Evolutionary conservation across 768 basidiomycete genomes (phyloP).

Genomic region (Xanthoconium stramineum): DNA sequence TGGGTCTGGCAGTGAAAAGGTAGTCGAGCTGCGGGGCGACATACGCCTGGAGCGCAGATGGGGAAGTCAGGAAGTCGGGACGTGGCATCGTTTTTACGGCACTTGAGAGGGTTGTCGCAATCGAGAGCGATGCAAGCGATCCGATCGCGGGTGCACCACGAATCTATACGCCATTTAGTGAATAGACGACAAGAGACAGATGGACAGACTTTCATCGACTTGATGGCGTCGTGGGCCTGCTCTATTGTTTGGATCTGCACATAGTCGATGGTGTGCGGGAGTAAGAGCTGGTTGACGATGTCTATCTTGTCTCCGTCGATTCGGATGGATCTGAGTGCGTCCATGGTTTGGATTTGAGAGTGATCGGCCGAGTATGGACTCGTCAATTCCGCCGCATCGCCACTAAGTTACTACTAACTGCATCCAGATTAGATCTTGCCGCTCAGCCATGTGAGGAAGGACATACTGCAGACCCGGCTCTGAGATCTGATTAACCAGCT

Average conservation of each 20-base stretch:
- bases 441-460: too few relatives aligned
- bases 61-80: conserved; percentile 56
- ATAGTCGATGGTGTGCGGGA: conserved; percentile 74
- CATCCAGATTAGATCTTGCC: too few relatives aligned
- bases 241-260: conserved; percentile 67
- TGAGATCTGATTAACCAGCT: too few relatives aligned
- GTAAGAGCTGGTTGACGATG: conserved; percentile 86
- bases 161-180: conserved; percentile 41
- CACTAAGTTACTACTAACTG: neutral
- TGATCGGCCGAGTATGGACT: neutral
- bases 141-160: conserved; percentile 96
- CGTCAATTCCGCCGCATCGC: neutral
- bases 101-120: conserved; percentile 61
- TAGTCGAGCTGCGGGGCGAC: conserved; percentile 61
- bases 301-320: conserved; percentile 55
- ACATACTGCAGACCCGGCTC: too few relatives aligned
- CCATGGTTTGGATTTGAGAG: conserved; percentile 9
- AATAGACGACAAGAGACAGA: neutral
- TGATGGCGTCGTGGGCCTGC: conserved; percentile 91
- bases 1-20: conserved; percentile 87
- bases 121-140: conserved; percentile 80
- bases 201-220: conserved; percentile 79
- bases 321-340: conserved; percentile 39
- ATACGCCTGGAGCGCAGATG: conserved; percentile 49
- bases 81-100: conserved; percentile 44